phyloP scores from a whole-genome alignment of 805 yeast species.

The Yamadazyma tumulicola region DNA sequence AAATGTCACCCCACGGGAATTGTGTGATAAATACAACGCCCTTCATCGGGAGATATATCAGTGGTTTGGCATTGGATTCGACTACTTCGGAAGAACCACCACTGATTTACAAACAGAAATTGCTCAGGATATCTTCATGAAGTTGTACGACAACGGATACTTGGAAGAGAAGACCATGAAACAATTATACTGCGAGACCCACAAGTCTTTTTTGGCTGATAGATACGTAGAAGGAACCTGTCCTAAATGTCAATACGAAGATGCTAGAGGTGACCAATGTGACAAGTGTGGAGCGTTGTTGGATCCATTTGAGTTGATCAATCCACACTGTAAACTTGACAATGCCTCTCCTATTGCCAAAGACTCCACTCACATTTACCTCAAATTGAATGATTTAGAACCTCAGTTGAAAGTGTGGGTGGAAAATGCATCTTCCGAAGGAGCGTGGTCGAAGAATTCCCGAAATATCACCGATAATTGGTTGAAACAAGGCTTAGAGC shows the following conservation, averaged over 20 bases:
- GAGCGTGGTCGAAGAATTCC: conserved; percentile 91
- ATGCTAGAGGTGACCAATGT: conserved; percentile 99
- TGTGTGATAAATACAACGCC: conserved; percentile 86
- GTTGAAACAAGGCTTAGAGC: conserved; percentile 88
- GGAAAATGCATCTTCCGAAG: conserved; percentile 59
- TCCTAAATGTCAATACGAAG: conserved; percentile 91
- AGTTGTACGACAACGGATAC: conserved; percentile 70
- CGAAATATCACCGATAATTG: conserved; percentile 86
- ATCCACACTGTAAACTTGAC: conserved; percentile 95
- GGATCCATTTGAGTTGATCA: conserved; percentile 88
- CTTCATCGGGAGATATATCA: conserved; percentile 88
- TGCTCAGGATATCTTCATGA: conserved; percentile 87
- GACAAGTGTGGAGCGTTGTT: conserved; percentile 90
- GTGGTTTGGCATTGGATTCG: conserved; percentile 96
- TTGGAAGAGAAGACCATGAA: conserved; percentile 84
- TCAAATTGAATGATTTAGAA: conserved; percentile 81
- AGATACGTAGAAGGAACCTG: conserved; percentile 97
- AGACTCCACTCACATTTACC: conserved; percentile 80
- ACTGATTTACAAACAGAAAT: conserved; percentile 89
- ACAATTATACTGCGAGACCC: conserved; percentile 89
- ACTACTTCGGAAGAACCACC: conserved; percentile 94
- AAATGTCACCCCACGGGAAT: conserved; percentile 77
- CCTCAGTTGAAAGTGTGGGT: conserved; percentile 72
- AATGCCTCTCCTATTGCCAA: conserved; percentile 74
- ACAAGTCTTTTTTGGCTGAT: conserved; percentile 90